phyloP scores from a whole-genome alignment of 495 filamentous ascomycete species.

The Glonium stellatum region DNA sequence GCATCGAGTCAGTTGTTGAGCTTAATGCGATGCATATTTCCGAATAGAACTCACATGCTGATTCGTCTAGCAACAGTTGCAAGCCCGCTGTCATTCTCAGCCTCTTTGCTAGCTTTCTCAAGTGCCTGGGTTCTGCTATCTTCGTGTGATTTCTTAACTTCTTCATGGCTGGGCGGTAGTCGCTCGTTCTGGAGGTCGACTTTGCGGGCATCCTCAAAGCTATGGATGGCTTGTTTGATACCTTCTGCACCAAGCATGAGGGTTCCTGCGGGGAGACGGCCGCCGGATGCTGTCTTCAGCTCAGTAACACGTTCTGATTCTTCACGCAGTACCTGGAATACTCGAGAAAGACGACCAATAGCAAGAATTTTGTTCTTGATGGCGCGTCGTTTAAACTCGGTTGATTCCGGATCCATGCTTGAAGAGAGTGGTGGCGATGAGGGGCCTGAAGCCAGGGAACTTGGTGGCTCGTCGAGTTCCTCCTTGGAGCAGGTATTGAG shows the following conservation, averaged over 20 bases:
- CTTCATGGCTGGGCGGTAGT: constrained; percentile 84
- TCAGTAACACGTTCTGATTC: constrained; percentile 96
- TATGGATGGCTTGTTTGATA: constrained; percentile 97
- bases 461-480: constrained; percentile 71
- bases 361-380: constrained; percentile 99
- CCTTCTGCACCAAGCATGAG: constrained; percentile 97
- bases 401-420: constrained; percentile 68
- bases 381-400: constrained; percentile 84
- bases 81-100: constrained; percentile 82
- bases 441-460: constrained; percentile 55
- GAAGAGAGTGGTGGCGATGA: constrained; percentile 56
- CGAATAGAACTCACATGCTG: constrained; percentile 71
- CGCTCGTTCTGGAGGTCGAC: constrained; percentile 96
- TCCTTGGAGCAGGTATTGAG: constrained; percentile 97
- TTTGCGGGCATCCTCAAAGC: constrained; percentile 95
- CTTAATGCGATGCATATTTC: not conserved
- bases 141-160: constrained; percentile 71
- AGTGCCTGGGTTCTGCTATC: constrained; percentile 74
- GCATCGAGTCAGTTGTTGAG: not conserved
- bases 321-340: constrained; percentile 96
- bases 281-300: constrained; percentile 92
- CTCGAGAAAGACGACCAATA: constrained; percentile 91
- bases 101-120: constrained; percentile 74
- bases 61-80: constrained; percentile 79
- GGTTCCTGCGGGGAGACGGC: constrained; percentile 87